These are phyloP conservation scores for Leptographium galeiforme DNA, from an alignment of 2,329 filamentous ascomycete species.

Conservation along the genomic window DNA sequence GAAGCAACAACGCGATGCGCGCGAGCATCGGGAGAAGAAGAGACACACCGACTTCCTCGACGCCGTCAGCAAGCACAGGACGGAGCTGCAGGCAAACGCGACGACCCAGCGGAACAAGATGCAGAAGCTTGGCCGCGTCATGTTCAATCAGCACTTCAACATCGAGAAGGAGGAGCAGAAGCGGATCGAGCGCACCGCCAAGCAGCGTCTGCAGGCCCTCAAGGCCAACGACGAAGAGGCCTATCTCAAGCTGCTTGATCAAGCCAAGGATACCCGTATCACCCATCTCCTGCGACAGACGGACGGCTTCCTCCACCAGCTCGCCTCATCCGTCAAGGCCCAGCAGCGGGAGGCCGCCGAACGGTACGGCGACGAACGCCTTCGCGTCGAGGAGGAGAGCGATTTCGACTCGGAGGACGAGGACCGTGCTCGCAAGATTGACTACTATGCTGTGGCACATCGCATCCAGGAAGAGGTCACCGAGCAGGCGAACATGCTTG, in stretches of 20 bases:
- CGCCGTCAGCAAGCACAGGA: conserved; percentile 69
- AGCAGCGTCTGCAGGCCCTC: conserved; percentile 96
- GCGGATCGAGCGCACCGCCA: conserved; percentile 90
- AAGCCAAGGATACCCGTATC: conserved; percentile 98
- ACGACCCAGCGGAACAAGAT: conserved; percentile 57
- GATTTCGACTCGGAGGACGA: conserved; percentile 57
- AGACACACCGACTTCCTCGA: conserved; percentile 88
- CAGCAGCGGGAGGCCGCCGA: conserved; percentile 78
- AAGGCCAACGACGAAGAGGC: conserved; percentile 99
- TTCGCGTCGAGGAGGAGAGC: conserved; percentile 46
- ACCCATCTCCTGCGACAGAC: conserved; percentile 94
- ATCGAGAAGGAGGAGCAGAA: conserved; percentile 99
- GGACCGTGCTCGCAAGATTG: conserved; percentile 66
- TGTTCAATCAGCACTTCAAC: conserved; percentile 81
- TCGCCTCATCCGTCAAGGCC: conserved; percentile 84
- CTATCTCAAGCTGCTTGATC: conserved; percentile 92
- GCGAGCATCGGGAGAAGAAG: conserved; percentile 93
- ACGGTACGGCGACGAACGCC: conserved; percentile 55
- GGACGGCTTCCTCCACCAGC: conserved; percentile 90
- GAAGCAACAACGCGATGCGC: conserved; percentile 94
- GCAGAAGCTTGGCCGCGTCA: conserved; percentile 77
- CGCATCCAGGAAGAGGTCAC: conserved; percentile 86
- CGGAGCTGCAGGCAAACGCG: conserved; percentile 60
- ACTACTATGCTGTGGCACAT: conserved; percentile 98
- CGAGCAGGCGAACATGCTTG: conserved; percentile 69